Base-by-base conservation (phyloP, 2,329 filamentous ascomycete species). In the Ilyonectria sp. region DNA sequence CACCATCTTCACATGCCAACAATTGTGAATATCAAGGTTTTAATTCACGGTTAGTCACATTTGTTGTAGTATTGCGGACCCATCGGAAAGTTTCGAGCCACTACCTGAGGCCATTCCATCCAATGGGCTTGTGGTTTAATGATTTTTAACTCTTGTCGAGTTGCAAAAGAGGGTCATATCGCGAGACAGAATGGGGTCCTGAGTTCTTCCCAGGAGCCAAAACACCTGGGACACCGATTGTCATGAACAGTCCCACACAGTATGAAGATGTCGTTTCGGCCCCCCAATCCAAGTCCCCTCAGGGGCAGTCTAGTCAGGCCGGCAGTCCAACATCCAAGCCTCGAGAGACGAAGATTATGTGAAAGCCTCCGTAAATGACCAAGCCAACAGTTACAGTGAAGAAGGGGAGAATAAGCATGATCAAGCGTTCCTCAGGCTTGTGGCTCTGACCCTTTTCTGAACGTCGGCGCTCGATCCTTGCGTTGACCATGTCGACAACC, bases 11-110 rank as follows among this genome's bases (percentile, higher is more conserved):
- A 49, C 40, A 46, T 29, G 8, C 13, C 8, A 57, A 46, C 15
- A 40, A 40, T 40, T 40, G 35, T 13, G 35, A 57, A 33, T 31
- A 57, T 46, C 37, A 56, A 57, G 43, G 43, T 57, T 31, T 33
- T 47, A 29, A 46, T 40, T 40, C 35, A 40, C 35, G 11, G 9
- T 15, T 40, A 40, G 35, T 40, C 11, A 15, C 35, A 40, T 40
- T 40, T 40, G 6, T 40, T 13, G 35, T 40, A 40, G 35, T 40
- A 40, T 40, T 40, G 35, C 35, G 17, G 13, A 15, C 35, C 35
- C 11, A 40, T 40, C 35, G 35, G 35, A 15, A 35, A 40, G 35
- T 13, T 40, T 40, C 35, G 35, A 15, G 35, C 35, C 35, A 40
- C 35, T 40, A 40, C 13, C 11, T 17, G 35, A 17, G 35, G 35